phyloP scores from a whole-genome alignment of 2,329 filamentous ascomycete genomes.

The Podosphaera xanthii region DNA sequence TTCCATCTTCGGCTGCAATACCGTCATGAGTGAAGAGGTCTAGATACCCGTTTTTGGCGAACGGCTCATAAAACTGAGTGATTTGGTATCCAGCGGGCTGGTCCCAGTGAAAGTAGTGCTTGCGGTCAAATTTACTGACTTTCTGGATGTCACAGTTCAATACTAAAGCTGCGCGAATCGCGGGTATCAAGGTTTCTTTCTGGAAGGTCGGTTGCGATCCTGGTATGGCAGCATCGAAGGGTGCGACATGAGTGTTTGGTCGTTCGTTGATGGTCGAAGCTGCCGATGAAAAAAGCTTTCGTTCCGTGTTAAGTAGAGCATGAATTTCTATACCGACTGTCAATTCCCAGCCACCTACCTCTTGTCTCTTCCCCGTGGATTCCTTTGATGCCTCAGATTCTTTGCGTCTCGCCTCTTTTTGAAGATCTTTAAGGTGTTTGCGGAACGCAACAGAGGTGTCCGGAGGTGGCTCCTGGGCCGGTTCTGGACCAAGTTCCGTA shows the following conservation, averaged over 20 bases:
- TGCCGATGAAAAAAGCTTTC: conserved; percentile 72
- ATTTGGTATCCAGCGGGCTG: conserved; percentile 94
- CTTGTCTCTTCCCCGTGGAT: conserved; percentile 18
- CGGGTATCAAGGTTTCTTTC: conserved; percentile 59
- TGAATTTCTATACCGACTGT: conserved; percentile 96
- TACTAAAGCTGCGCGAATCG: conserved; percentile 70
- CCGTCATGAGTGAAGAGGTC: conserved; percentile 53
- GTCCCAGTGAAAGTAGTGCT: conserved; percentile 98
- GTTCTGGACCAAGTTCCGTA: conserved; percentile 4
- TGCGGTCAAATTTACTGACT: conserved; percentile 72
- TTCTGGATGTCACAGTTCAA: conserved; percentile 58
- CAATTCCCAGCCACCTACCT: conserved; percentile 51
- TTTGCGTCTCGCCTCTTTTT: conserved; percentile 23
- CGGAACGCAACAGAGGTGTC: conserved; percentile 28
- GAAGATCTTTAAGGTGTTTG: conserved; percentile 50
- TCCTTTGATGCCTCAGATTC: conserved; percentile 15
- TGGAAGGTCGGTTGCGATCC: conserved; percentile 79
- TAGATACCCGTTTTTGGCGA: conserved; percentile 49
- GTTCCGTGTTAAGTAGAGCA: conserved; percentile 72
- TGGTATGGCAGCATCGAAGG: conserved; percentile 75
- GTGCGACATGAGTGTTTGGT: conserved; percentile 70
- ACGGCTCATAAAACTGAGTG: conserved; percentile 73
- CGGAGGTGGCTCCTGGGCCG: conserved; percentile 3
- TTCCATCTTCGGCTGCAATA: conserved; percentile 50
- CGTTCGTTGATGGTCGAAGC: conserved; percentile 38